These are phyloP conservation scores for Gardenia jasminoides DNA, from an alignment of 257 asterid species.

Conservation along the genomic window DNA sequence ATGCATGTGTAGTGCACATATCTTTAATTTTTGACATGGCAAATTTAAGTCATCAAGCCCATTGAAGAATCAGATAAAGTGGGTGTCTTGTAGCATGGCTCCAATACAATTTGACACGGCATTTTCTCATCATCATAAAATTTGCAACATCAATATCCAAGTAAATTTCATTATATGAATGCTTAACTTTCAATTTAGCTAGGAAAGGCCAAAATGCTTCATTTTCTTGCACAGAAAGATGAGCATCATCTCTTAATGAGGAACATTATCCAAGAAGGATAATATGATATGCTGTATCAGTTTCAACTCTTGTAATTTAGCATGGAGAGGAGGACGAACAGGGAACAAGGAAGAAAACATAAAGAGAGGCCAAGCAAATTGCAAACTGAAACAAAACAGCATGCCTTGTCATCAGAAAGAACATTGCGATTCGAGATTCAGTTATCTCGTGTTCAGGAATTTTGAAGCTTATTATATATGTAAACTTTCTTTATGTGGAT, in stretches of 20 bases:
- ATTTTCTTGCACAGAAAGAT: no score
- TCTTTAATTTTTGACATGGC: not conserved
- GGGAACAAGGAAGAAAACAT: not conserved
- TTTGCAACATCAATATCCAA: not conserved
- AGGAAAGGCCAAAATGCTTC: no score
- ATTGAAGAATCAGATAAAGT: not conserved
- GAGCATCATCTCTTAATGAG: no score
- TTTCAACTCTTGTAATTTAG: no score
- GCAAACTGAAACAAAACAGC: not conserved
- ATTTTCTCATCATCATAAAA: not conserved
- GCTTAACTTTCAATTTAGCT: no score
- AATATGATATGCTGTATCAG: no score
- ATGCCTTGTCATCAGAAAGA: not conserved
- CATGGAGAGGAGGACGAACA: not conserved
- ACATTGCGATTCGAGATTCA: not conserved
- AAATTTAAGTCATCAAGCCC: not conserved
- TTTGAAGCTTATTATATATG: not conserved
- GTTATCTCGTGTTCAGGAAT: not conserved
- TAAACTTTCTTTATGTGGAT: no score
- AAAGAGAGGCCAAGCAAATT: not conserved
- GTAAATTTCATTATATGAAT: no score
- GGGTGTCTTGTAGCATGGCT: not conserved
- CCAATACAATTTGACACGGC: not conserved
- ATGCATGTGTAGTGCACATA: not conserved
- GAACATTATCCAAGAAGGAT: no score